Evolutionary conservation across 768 basidiomycete genomes (phyloP), one percentile per base, ranked within the genome.

Genomic region (Rubroboletus satanas): DNA sequence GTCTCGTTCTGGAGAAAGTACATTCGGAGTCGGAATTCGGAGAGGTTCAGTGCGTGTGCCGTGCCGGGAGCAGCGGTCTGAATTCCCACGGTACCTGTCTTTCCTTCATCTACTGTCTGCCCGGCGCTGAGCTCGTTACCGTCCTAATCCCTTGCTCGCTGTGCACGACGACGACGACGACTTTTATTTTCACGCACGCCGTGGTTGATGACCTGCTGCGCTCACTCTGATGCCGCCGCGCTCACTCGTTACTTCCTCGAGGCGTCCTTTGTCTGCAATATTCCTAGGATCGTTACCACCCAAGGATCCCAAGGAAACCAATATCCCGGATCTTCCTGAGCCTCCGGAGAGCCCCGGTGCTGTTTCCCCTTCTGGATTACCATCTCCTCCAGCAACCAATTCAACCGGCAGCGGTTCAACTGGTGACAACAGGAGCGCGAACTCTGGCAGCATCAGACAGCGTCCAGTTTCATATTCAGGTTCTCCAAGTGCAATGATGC

Each of bases 351-450:
- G 83, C 57, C 84, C 85, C 11, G 75, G 73, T 23, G 72, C 77
- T 33, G 68, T 77, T 54, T 77, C 83, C 5, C 67, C 77, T 53
- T 88, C 87, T 6, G 89, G 90, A 7, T 68, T 92, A 6, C 90
- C 90, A 1, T 90, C 88, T 23, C 90, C 90, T 0, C 90, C 90
- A 41, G 89, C 88, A 28, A 89, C 90, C 18, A 91, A 90, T 66
- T 91, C 89, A 11, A 90, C 88, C 2, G 88, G 87, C 33, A 90
- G 88, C 68, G 87, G 87, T 36, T 88, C 87, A 62, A 84, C 82
- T 5, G 85, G 84, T 41, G 84, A 84, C 71, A 79, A 79, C 44
- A 74, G 70, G 49, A 79, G 76, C 56, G 72, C 69, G 6, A 68
- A 67, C 55, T 69, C 71, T 49, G 76, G 75, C 57, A 75, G 74